Conservation (phyloP, 2,329 filamentous ascomycete species). For the Aquanectria penicillioides region DNA sequence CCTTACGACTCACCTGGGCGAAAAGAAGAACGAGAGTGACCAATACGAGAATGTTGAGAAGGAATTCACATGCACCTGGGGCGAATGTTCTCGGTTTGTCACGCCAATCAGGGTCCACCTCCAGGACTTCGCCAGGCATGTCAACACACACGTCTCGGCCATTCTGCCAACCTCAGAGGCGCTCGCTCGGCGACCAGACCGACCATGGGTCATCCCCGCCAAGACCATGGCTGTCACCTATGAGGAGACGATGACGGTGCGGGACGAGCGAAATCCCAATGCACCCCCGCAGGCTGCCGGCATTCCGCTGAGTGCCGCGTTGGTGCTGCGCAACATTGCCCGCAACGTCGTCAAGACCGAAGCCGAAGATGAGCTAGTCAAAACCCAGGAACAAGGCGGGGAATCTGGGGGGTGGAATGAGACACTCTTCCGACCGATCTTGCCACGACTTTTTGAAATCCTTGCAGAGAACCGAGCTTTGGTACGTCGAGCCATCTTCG, state of each 20-base stretch:
- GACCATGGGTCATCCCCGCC: constrained; percentile 62
- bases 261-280: constrained; percentile 68
- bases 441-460: constrained; percentile 73
- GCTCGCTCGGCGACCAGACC: constrained; percentile 33
- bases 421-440: constrained; percentile 72
- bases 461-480: constrained; percentile 74
- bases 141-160: constrained; percentile 73
- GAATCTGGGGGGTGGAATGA: constrained; percentile 72
- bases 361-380: constrained; percentile 63
- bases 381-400: constrained; percentile 55
- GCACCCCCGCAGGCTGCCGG: constrained; percentile 73
- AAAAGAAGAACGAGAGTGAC: constrained; percentile 64
- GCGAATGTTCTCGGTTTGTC: constrained; percentile 68
- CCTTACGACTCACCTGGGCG: constrained; percentile 69
- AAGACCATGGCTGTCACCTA: constrained; percentile 64
- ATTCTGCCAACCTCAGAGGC: constrained; percentile 41
- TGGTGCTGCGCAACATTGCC: constrained; percentile 83
- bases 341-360: constrained; percentile 71
- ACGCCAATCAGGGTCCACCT: constrained; percentile 57
- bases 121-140: constrained; percentile 67
- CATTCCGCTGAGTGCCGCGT: constrained; percentile 79
- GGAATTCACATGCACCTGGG: constrained; percentile 73
- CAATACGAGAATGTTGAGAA: constrained; percentile 66
- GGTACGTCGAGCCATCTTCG: constrained; percentile 51
- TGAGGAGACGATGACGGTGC: constrained; percentile 65